Percentiles rank a stretch among this genome's conserved stretches.
Evolutionary conservation across 345 rosid species (phyloP).

Genomic region (Hypericum androsaemum): DNA sequence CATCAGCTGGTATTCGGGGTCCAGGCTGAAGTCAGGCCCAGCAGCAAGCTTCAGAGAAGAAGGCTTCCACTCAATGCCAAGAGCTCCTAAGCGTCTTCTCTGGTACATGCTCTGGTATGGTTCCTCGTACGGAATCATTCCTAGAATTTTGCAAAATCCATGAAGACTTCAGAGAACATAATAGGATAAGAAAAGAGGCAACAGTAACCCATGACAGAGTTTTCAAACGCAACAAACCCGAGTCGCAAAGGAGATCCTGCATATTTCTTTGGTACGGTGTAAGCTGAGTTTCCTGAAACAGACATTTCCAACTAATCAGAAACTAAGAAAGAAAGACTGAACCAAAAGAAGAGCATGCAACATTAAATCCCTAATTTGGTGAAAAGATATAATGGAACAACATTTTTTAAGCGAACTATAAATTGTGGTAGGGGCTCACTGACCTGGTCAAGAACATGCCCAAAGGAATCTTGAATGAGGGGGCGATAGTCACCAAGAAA

Average conservation of each 20-base stretch:
- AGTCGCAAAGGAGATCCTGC: slow-evolving; percentile 98
- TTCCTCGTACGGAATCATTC: slow-evolving; percentile 88
- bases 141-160: slow-evolving; percentile 32
- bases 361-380: too few species aligned
- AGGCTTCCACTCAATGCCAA: slow-evolving; percentile 90
- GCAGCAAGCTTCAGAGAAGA: slow-evolving; percentile 58
- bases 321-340: neutral
- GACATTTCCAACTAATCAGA: slow-evolving; percentile 9
- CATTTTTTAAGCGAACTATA: too few species aligned
- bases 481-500: slow-evolving; percentile 99
- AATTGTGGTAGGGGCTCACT: slow-evolving; percentile 8
- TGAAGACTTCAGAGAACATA: slow-evolving; percentile 10
- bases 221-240: slow-evolving; percentile 39
- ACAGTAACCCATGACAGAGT: slow-evolving; percentile 9
- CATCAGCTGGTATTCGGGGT: slow-evolving; percentile 68
- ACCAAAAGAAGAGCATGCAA: too few species aligned
- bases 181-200: slow-evolving; percentile 12
- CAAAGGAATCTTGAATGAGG: slow-evolving; percentile 65
- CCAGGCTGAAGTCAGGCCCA: slow-evolving; percentile 85
- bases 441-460: slow-evolving; percentile 94
- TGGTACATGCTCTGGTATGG: slow-evolving; percentile 97
- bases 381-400: too few species aligned
- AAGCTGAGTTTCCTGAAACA: slow-evolving; percentile 88
- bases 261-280: slow-evolving; percentile 77
- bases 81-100: slow-evolving; percentile 78